Evolutionary conservation across 345 rosid genomes (phyloP).

Genomic region (Ceriops decandra): DNA sequence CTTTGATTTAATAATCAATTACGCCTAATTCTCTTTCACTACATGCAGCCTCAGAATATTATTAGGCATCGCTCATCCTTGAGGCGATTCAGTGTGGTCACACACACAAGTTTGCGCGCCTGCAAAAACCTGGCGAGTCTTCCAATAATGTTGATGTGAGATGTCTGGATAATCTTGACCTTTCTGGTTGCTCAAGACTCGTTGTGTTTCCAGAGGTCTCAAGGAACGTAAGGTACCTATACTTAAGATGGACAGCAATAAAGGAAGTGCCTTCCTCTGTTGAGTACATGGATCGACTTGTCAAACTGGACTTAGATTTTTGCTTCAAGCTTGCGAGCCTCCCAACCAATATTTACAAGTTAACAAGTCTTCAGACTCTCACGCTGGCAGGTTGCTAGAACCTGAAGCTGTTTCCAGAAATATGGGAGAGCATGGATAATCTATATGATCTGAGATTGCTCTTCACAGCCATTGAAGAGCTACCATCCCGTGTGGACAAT

Average conservation of each 20-base stretch:
- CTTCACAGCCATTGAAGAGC: no score
- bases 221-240: not conserved
- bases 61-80: no score
- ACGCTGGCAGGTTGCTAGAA: not conserved
- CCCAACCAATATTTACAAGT: no score
- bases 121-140: no score
- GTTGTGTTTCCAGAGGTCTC: not conserved
- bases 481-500: no score
- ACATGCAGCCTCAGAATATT: no score
- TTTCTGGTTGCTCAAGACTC: conserved; percentile 8
- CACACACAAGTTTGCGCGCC: not conserved
- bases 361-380: not conserved
- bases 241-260: not conserved
- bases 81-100: no score
- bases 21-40: no score
- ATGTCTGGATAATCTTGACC: conserved; percentile 7
- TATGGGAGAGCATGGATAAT: not conserved
- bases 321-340: no score
- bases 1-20: no score
- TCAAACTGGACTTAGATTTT: no score
- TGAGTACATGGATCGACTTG: not conserved
- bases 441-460: not conserved
- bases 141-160: conserved; percentile 4
- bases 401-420: conserved; percentile 2
- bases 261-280: not conserved